Conservation (phyloP, 2,329 filamentous ascomycete genomes). For the Talaromyces sp. region DNA sequence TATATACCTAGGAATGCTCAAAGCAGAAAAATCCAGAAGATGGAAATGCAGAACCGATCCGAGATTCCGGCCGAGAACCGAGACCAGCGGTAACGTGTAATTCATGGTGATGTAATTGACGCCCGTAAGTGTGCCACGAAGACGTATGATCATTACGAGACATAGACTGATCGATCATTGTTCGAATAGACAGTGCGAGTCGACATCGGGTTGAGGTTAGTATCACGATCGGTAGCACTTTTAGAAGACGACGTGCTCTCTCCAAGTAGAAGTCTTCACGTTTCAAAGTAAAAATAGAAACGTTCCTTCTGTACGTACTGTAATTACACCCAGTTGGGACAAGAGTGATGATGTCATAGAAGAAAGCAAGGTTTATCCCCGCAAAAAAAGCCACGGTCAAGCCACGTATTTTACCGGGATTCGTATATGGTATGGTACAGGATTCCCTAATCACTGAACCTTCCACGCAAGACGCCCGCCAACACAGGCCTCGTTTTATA, state of each 20-base stretch:
- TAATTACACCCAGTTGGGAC: not conserved
- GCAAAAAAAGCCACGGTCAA: not conserved
- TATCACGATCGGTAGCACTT: not conserved
- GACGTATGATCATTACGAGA: not conserved
- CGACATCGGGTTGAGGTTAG: too few species aligned
- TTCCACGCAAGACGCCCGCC: too few species aligned
- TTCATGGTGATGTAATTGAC: constrained; percentile 4
- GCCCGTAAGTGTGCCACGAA: not conserved
- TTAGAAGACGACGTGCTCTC: too few species aligned
- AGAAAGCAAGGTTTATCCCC: not conserved
- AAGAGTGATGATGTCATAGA: not conserved
- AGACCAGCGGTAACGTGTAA: not conserved
- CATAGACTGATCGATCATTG: too few species aligned
- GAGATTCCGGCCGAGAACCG: not conserved
- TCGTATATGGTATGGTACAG: too few species aligned
- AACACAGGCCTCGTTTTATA: too few species aligned
- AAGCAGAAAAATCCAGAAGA: not conserved
- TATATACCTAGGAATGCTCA: too few species aligned
- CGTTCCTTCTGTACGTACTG: not conserved
- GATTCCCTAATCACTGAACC: too few species aligned
- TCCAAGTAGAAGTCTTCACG: not conserved
- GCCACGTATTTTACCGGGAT: not conserved
- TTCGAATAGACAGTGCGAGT: too few species aligned
- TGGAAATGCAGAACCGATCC: not conserved
- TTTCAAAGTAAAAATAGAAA: not conserved